Evolutionary conservation across 257 asterid species (phyloP).

Genomic region (Petunia axillaris): DNA sequence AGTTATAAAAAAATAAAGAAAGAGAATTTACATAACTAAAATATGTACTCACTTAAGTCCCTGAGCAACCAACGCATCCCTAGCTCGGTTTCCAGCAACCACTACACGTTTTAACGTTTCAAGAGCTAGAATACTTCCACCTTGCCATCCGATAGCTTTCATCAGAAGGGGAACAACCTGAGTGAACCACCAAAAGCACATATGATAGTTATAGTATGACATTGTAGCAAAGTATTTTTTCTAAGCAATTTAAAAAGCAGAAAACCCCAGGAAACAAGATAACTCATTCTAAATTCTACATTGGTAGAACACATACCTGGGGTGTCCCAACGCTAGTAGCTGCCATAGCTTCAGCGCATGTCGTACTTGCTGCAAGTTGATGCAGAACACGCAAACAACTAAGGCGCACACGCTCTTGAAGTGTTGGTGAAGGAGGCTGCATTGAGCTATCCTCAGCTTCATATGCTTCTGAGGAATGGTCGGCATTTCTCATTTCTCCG

Average conservation of each 20-base stretch:
- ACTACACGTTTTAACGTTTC: conserved; percentile 97
- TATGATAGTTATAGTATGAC: neutral
- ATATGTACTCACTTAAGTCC: conserved; percentile 80
- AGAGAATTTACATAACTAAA: neutral
- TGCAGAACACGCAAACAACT: conserved; percentile 97
- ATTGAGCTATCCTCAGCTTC: conserved; percentile 62
- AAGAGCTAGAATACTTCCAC: conserved; percentile 98
- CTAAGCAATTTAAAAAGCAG: conserved; percentile 12
- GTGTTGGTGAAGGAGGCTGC: conserved; percentile 68
- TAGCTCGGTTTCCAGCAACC: conserved; percentile 94
- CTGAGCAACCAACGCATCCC: conserved; percentile 98
- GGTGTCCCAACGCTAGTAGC: conserved; percentile 98
- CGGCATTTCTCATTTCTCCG: conserved; percentile 43
- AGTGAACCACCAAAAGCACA: conserved; percentile 31
- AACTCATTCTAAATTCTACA: neutral
- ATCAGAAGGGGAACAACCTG: conserved; percentile 97
- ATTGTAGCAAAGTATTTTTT: conserved; percentile 17
- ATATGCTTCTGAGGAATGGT: conserved; percentile 38
- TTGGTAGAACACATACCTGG: conserved; percentile 55
- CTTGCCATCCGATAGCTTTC: conserved; percentile 99
- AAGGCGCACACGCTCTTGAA: conserved; percentile 91
- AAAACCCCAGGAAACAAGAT: neutral
- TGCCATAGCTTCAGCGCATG: conserved; percentile 99
- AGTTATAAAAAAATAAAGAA: neutral
- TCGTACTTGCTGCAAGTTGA: conserved; percentile 98